Evolutionary conservation across 257 asterid species (phyloP).

Genomic region (Solanum chiquidenum): DNA sequence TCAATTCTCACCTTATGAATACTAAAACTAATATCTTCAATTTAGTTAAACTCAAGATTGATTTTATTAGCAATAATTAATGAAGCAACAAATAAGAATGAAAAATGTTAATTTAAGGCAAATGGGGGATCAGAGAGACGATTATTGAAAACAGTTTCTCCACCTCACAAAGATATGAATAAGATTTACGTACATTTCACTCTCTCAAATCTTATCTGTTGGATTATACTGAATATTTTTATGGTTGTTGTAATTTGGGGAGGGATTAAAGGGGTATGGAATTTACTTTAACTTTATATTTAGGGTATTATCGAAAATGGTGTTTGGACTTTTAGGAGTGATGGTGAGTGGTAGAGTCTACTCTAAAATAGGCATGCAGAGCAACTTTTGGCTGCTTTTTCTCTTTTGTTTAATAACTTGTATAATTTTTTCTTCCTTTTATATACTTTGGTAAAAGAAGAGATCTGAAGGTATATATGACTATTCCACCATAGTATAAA

Average conservation of each 20-base stretch:
- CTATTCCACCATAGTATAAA: not conserved
- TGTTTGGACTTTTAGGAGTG: not conserved
- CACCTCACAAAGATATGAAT: not conserved
- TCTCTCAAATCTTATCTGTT: not conserved
- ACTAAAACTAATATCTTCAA: not conserved
- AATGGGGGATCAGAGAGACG: too few relatives aligned
- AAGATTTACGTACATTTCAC: accelerated
- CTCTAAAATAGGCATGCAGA: conserved; percentile 14
- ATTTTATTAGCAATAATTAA: not conserved
- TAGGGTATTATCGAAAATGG: not conserved
- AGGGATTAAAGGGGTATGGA: not conserved
- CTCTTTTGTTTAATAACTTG: not conserved
- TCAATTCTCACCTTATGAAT: not conserved
- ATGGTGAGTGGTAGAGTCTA: not conserved
- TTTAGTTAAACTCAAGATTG: not conserved
- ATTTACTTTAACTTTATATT: not conserved
- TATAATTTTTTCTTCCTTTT: not conserved
- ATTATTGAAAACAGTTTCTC: not conserved
- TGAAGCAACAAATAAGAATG: not conserved
- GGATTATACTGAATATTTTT: not conserved
- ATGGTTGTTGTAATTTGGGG: not conserved
- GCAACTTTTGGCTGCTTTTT: conserved; percentile 25
- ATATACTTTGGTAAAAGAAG: conserved; percentile 34
- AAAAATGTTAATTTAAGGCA: not conserved
- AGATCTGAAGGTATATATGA: conserved; percentile 2